phyloP scores from a whole-genome alignment of 2,329 filamentous ascomycete species.

The Thielaviopsis populi region DNA sequence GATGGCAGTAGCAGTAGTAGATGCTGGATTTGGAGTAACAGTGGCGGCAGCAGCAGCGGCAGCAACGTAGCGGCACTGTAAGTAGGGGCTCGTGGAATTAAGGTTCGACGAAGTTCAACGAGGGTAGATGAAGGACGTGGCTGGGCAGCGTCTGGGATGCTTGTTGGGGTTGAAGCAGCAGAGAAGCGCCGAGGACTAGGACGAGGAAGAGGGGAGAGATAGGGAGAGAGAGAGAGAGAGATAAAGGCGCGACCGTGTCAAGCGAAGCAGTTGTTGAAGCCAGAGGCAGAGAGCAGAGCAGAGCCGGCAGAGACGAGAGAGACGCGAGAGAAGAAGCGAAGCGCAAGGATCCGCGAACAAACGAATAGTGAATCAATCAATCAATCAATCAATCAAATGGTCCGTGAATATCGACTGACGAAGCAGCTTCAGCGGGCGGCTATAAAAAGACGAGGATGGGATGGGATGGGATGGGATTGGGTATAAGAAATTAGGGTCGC shows the following conservation, averaged over 20 bases:
- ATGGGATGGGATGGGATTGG: background rate
- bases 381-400: background rate
- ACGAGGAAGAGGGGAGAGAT: background rate
- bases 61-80: too few species aligned
- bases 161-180: too few species aligned
- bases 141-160: too few species aligned
- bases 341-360: background rate
- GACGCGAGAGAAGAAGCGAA: background rate
- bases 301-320: background rate
- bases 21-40: background rate
- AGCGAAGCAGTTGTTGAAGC: background rate
- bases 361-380: background rate
- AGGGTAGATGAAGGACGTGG: too few species aligned
- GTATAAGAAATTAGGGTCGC: background rate
- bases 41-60: background rate
- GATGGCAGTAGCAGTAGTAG: background rate
- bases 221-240: background rate
- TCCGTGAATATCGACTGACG: background rate
- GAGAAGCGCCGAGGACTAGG: background rate
- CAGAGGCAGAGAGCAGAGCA: background rate
- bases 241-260: background rate
- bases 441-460: background rate
- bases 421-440: background rate
- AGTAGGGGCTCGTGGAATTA: background rate
- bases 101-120: too few species aligned